Percentiles rank a stretch among this genome's conserved stretches.
Conservation (phyloP, 148 eudicot species). For the Silene conica region DNA sequence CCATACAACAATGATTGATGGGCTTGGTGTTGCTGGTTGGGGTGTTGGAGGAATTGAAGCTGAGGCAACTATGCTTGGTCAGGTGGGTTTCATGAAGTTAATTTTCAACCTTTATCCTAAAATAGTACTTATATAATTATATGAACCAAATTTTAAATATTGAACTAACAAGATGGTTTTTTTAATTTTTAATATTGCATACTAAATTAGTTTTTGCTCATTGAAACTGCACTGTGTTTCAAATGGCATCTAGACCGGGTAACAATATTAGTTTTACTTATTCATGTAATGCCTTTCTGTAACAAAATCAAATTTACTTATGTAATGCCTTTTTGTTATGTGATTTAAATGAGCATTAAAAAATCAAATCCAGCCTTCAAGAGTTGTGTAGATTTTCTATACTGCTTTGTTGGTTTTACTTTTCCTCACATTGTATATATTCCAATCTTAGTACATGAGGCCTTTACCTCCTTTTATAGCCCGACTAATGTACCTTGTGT, state of each 20-base stretch:
- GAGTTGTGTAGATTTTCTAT: neutral
- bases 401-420: too few species aligned
- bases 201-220: neutral
- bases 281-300: neutral
- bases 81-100: constrained; percentile 38
- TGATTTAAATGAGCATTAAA: neutral
- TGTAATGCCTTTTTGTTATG: neutral
- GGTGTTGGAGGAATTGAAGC: constrained; percentile 99
- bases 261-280: neutral
- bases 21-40: constrained; percentile 99
- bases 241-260: neutral
- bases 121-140: neutral
- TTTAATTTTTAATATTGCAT: neutral
- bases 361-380: neutral
- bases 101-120: neutral
- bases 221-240: neutral
- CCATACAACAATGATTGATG: constrained; percentile 98
- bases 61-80: constrained; percentile 98
- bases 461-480: neutral
- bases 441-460: neutral
- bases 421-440: neutral
- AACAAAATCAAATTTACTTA: neutral
- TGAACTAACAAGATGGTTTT: neutral
- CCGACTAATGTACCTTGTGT: too few species aligned
- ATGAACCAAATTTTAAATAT: neutral